phyloP scores from a whole-genome alignment of 2,329 filamentous ascomycete species.

The Davidsoniella virescens region DNA sequence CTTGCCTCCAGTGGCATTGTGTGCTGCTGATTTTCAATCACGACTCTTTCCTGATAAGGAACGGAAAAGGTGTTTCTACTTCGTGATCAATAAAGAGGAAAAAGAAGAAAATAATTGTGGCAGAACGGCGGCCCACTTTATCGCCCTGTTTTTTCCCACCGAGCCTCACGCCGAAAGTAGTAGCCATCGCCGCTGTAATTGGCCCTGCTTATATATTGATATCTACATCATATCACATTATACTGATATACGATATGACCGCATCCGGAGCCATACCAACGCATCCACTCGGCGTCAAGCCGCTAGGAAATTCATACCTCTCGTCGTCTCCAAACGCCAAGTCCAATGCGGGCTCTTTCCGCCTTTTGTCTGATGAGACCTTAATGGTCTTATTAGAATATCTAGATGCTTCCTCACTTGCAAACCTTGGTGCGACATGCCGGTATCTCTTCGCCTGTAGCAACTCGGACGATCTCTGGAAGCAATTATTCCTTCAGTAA shows the following conservation, averaged over 20 bases:
- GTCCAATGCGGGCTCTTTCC: conserved; percentile 45
- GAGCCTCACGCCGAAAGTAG: no score
- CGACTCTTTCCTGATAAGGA: no score
- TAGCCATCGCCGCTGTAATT: no score
- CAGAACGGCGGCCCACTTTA: no score
- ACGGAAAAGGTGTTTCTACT: no score
- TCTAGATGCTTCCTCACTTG: conserved; percentile 46
- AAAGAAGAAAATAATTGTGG: no score
- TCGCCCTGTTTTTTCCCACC: no score
- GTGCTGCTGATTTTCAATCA: no score
- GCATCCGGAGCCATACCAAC: conserved; percentile 40
- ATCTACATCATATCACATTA: no score
- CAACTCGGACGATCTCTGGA: conserved; percentile 77
- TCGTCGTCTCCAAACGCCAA: conserved; percentile 21
- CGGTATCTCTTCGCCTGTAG: conserved; percentile 77
- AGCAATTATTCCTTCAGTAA: conserved; percentile 69
- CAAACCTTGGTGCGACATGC: conserved; percentile 59
- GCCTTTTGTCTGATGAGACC: conserved; percentile 62
- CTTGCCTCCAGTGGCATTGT: no score
- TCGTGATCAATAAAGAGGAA: no score
- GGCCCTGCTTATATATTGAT: no score
- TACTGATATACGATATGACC: background rate
- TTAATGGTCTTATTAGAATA: conserved; percentile 60
- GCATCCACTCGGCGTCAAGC: conserved; percentile 74
- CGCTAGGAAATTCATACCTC: conserved; percentile 67